Percentiles rank a stretch among this genome's conserved stretches.
These are phyloP conservation scores for Arachis stenosperma DNA, from an alignment of 306 rosid genomes.

Conservation along the genomic window DNA sequence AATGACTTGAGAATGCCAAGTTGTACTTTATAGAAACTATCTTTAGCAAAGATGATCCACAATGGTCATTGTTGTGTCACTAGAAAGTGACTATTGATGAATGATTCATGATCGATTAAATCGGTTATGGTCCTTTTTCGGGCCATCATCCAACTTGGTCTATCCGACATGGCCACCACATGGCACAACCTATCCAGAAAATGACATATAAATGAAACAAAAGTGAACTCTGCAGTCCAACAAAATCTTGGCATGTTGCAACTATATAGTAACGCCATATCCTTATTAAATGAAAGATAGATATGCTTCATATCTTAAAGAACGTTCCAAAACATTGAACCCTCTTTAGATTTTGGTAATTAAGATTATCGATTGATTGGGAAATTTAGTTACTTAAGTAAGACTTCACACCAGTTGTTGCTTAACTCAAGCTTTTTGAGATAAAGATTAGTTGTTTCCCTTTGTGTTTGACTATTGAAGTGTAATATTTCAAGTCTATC, in stretches of 20 bases:
- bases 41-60: slow-evolving; percentile 10
- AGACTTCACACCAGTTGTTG: too few relatives aligned
- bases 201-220: not conserved
- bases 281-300: not conserved
- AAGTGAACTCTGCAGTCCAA: too few relatives aligned
- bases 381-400: not conserved
- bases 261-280: too few relatives aligned
- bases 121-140: slow-evolving; percentile 1
- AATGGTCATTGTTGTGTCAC: not conserved
- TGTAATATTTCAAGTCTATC: too few relatives aligned
- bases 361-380: not conserved
- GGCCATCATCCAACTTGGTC: not conserved
- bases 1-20: not conserved
- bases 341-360: not conserved
- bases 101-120: slow-evolving; percentile 21
- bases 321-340: not conserved
- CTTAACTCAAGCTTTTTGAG: not conserved
- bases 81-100: not conserved
- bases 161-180: not conserved
- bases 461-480: too few relatives aligned
- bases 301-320: too few relatives aligned
- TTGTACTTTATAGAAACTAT: slow-evolving; percentile 1
- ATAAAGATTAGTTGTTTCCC: not conserved
- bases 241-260: not conserved
- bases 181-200: not conserved